Conservation (phyloP, 768 basidiomycete species). For the Tricholomella constricta region DNA sequence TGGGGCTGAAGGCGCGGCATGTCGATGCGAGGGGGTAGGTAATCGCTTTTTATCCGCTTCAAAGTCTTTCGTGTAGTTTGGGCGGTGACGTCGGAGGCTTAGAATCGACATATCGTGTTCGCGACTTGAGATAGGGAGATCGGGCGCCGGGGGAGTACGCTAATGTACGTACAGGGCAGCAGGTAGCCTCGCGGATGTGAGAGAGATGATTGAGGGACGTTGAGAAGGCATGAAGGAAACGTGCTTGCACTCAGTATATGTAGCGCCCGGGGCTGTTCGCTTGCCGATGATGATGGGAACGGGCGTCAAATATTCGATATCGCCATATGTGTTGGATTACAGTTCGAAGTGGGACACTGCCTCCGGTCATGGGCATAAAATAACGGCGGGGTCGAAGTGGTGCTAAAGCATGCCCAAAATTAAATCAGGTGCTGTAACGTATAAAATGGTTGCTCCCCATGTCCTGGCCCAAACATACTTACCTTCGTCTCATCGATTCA, state of each 20-base stretch:
- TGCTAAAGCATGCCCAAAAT: too few species aligned
- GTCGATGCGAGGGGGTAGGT: slow-evolving; percentile 43
- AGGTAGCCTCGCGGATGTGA: not conserved
- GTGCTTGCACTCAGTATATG: not conserved
- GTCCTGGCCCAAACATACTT: not conserved
- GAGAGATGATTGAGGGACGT: not conserved
- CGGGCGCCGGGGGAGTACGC: not conserved
- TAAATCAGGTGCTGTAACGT: too few species aligned
- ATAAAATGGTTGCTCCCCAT: not conserved
- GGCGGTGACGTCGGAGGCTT: slow-evolving; percentile 12
- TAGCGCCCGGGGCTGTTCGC: slow-evolving; percentile 5
- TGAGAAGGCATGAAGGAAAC: not conserved
- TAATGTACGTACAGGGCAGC: not conserved
- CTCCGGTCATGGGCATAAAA: too few species aligned
- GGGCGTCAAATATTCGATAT: too few species aligned
- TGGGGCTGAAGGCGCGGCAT: slow-evolving; percentile 48
- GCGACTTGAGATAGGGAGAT: not conserved
- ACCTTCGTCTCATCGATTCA: not conserved
- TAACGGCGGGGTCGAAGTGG: too few species aligned
- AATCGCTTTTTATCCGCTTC: slow-evolving; percentile 20
- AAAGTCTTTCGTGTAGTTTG: slow-evolving; percentile 14
- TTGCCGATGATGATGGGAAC: slow-evolving; percentile 6
- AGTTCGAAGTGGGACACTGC: too few species aligned
- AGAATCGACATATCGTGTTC: not conserved
- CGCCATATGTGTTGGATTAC: too few species aligned